Base-by-base conservation (phyloP, 306 rosid genomes). In the Prinsepia uniflora region DNA sequence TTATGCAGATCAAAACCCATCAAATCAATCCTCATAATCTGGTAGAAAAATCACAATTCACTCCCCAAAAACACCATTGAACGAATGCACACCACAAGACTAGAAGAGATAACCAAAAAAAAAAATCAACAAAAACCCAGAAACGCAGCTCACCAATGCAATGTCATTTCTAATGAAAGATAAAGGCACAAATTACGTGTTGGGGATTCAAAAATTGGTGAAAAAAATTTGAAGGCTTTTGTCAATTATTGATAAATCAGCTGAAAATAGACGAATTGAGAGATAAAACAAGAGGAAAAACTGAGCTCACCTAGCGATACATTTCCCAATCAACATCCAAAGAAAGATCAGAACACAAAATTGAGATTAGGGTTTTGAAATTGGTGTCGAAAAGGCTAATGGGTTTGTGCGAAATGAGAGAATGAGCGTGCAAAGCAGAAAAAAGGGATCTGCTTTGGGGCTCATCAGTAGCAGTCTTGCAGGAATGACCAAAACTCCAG, bases 191-290 rank as follows among this genome's bases (percentile, higher is more conserved):
- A 67, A 30, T 30, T 41, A 6, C 10, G 52, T 50, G 64, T 73
- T 84, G 80, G 87, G 85, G 85, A 78, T 85, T 30, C 71, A 68
- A 67, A 41, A 54, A 63, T 56, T 45, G 73, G 56, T 56, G 39
- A 50, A 68, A 50, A 40, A 68, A 19, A 6, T 10, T 10, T 8
- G 1, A 53, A 7, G 72, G 63, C 50, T 53, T 8, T 68, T 53
- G 17, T 7, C 63, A 39, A 53, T 68, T 53, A 57, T 42, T 8
- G 20, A 40, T 14, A 10, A 10, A 44, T 55, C 36, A 70, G 13
- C 22, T 45, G n/a, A 70, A 22, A 14, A 20, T 18, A 6, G 8
- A 10, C 41, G 15, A 44, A 44, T 13, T 13, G n/a, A 22, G 22
- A 24, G 53, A 46, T 15, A 66, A 18, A 18, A 15, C 62, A 49